phyloP scores from a whole-genome alignment of 192 early-diverging fungal species.

The Dissophora ornata region DNA sequence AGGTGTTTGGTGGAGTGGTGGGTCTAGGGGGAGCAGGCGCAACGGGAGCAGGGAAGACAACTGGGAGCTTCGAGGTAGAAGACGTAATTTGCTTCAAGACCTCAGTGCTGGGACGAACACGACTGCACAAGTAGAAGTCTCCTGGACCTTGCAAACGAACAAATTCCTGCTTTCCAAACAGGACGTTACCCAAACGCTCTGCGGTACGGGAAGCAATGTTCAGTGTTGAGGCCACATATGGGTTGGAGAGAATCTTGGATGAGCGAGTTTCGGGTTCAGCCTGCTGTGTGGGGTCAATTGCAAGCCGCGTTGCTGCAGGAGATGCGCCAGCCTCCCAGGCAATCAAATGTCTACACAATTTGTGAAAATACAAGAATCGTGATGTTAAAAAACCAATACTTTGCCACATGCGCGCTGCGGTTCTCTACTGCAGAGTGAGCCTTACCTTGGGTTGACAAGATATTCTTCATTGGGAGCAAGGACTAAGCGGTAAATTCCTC shows the following conservation, averaged over 20 bases:
- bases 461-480: slow-evolving; percentile 77
- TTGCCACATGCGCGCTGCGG: neutral
- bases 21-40: slow-evolving; percentile 42
- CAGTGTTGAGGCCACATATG: slow-evolving; percentile 42
- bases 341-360: slow-evolving; percentile 56
- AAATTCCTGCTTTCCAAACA: slow-evolving; percentile 66
- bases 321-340: slow-evolving; percentile 66
- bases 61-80: slow-evolving; percentile 35
- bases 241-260: slow-evolving; percentile 52
- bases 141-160: slow-evolving; percentile 70
- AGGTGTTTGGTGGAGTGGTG: slow-evolving; percentile 45
- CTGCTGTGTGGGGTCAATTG: slow-evolving; percentile 40
- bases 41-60: slow-evolving; percentile 48
- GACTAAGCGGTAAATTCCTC: slow-evolving; percentile 75
- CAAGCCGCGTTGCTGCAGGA: slow-evolving; percentile 56
- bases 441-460: slow-evolving; percentile 74
- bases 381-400: neutral
- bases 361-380: neutral
- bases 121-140: slow-evolving; percentile 70
- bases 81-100: slow-evolving; percentile 44
- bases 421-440: neutral
- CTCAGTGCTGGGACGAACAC: slow-evolving; percentile 62
- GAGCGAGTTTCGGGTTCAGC: slow-evolving; percentile 44
- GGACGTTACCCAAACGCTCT: slow-evolving; percentile 53
- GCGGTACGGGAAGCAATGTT: slow-evolving; percentile 54